Evolutionary conservation across 441 rosid genomes (phyloP).

Genomic region (Croton setiger): DNA sequence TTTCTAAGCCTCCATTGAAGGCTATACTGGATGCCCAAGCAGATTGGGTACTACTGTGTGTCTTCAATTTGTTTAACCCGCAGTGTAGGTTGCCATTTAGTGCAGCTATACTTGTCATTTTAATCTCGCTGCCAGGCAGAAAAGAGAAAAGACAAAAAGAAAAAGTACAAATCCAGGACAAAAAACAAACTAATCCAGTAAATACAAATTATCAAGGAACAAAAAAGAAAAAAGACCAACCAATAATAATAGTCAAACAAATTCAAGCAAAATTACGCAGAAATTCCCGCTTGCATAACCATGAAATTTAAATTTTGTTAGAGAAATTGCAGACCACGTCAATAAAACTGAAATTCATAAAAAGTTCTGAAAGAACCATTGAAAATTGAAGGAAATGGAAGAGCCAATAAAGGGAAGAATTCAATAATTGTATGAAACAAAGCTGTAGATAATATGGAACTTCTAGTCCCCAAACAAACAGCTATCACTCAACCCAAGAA

Average conservation of each 20-base stretch:
- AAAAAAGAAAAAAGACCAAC: background rate
- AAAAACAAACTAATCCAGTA: background rate
- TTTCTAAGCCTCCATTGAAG: slow-evolving; percentile 44
- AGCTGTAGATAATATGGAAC: background rate
- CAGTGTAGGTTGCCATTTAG: slow-evolving; percentile 42
- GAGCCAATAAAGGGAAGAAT: background rate
- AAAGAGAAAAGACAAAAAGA: background rate
- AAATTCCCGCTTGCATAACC: background rate
- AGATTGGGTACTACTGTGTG: slow-evolving; percentile 37
- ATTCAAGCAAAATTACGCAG: background rate
- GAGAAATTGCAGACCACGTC: background rate
- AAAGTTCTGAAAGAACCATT: background rate
- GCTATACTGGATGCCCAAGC: slow-evolving; percentile 38
- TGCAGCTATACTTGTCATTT: slow-evolving; percentile 55
- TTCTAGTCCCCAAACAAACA: slow-evolving; percentile 7
- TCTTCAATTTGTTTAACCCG: slow-evolving; percentile 25
- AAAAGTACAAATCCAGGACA: slow-evolving; percentile 1
- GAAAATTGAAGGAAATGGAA: background rate
- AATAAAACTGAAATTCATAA: background rate
- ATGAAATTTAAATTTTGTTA: background rate
- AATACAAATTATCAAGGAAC: background rate
- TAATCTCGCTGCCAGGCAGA: slow-evolving; percentile 27
- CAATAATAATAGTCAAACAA: background rate
- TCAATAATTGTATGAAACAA: background rate
- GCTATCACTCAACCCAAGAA: background rate